Conservation (phyloP, 2,329 filamentous ascomycete species). For the Colletotrichum truncatum region DNA sequence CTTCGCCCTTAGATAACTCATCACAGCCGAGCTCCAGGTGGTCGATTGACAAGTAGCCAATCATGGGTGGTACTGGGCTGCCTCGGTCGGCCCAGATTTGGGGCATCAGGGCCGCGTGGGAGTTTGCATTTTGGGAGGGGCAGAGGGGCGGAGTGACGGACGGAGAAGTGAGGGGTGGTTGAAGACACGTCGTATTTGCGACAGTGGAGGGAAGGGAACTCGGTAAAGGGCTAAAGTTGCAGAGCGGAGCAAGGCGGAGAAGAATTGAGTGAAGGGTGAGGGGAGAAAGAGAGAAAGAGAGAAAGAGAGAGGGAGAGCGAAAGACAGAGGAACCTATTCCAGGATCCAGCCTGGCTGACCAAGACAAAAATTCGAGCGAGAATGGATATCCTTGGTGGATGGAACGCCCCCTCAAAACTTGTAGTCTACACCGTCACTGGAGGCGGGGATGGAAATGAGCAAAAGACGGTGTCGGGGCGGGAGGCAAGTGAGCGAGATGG, state of each 20-base stretch:
- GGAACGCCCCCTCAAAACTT: slow-evolving; percentile 14
- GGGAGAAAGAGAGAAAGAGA: neutral
- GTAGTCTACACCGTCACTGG: no score
- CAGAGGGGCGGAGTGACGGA: neutral
- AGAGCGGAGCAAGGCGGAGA: neutral
- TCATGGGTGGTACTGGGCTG: slow-evolving; percentile 16
- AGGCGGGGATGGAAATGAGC: neutral
- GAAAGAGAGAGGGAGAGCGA: neutral
- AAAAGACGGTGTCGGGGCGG: neutral
- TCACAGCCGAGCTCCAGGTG: slow-evolving; percentile 15
- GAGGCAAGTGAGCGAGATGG: neutral
- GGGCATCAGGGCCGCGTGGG: slow-evolving; percentile 12
- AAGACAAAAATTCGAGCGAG: neutral
- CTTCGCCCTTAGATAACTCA: slow-evolving; percentile 16
- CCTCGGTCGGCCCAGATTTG: slow-evolving; percentile 12
- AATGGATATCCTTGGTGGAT: neutral
- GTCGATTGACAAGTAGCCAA: neutral
- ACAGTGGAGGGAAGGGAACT: neutral
- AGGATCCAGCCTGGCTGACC: neutral
- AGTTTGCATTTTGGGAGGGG: slow-evolving; percentile 12
- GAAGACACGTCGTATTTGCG: slow-evolving; percentile 4
- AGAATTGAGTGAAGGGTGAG: neutral
- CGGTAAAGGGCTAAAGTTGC: neutral
- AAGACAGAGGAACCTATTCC: neutral
- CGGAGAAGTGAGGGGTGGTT: slow-evolving; percentile 6